Conservation (phyloP, 305 asterid genomes). For the Caryopteris hybrid region DNA sequence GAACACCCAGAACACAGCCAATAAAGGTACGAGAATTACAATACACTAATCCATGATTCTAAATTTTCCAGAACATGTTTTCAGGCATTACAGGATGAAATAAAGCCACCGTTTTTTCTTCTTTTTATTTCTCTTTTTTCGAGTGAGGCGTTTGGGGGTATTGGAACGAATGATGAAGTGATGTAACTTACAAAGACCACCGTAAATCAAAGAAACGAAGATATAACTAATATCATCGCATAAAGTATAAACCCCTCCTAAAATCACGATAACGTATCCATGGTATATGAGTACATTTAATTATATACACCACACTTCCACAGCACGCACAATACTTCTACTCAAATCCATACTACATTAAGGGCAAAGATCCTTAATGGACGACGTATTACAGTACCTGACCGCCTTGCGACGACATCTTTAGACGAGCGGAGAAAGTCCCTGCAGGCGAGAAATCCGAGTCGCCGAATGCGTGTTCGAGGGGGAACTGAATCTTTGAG, state of each 20-base stretch:
- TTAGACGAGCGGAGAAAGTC: constrained; percentile 87
- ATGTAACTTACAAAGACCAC: neutral
- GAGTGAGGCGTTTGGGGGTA: too few relatives aligned
- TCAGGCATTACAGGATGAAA: too few relatives aligned
- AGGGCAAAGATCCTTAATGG: neutral
- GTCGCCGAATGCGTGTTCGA: constrained; percentile 91
- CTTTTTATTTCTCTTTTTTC: too few relatives aligned
- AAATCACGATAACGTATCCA: neutral
- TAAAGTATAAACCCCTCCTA: neutral
- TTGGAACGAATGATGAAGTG: too few relatives aligned
- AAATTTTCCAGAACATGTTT: too few relatives aligned
- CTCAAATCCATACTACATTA: neutral
- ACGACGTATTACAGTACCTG: constrained; percentile 44
- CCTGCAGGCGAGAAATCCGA: constrained; percentile 86
- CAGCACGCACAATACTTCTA: neutral
- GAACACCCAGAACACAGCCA: neutral
- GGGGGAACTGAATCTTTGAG: constrained; percentile 74
- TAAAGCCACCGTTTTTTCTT: too few relatives aligned
- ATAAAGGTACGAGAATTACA: neutral
- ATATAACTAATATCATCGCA: neutral
- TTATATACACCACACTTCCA: neutral
- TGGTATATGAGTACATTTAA: neutral
- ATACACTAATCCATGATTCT: neutral
- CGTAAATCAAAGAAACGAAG: neutral
- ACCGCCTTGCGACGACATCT: constrained; percentile 66